phyloP scores from a whole-genome alignment of 768 basidiomycete species.

The Calocybe gangraenosa region DNA sequence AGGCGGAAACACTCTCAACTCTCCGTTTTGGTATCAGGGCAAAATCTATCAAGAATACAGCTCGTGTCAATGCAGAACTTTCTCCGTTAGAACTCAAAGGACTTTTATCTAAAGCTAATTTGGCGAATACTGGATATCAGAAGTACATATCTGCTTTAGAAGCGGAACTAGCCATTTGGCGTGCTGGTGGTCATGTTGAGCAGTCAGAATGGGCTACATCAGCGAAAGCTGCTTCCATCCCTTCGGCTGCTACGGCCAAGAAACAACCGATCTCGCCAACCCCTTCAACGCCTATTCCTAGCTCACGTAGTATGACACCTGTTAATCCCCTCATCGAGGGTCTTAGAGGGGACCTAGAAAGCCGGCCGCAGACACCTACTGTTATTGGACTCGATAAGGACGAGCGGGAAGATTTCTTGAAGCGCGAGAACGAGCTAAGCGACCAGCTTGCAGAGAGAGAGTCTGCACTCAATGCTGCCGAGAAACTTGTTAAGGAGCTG shows the following conservation, averaged over 20 bases:
- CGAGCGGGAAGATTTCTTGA: constrained; percentile 95
- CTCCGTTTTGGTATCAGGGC: constrained; percentile 99
- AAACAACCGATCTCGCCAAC: constrained; percentile 63
- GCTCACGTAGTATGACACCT: constrained; percentile 63
- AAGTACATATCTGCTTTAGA: constrained; percentile 88
- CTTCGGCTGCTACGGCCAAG: constrained; percentile 52
- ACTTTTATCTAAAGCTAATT: constrained; percentile 83
- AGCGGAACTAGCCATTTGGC: constrained; percentile 88
- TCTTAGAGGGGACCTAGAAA: constrained; percentile 67
- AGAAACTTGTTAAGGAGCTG: constrained; percentile 85
- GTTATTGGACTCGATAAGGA: constrained; percentile 89
- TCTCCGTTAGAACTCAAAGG: constrained; percentile 95
- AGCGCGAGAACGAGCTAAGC: constrained; percentile 93
- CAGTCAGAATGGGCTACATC: constrained; percentile 76
- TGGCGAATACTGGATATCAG: constrained; percentile 78
- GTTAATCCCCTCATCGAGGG: constrained; percentile 71
- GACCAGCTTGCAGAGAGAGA: constrained; percentile 93
- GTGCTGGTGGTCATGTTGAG: constrained; percentile 81
- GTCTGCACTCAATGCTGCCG: constrained; percentile 69
- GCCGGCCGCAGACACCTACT: constrained; percentile 90
- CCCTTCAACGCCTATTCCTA: constrained; percentile 50
- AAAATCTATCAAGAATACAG: constrained; percentile 99
- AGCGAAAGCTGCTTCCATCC: constrained; percentile 50
- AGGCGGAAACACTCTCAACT: constrained; percentile 92
- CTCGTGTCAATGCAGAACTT: constrained; percentile 96